These are phyloP conservation scores for Alternaria gaisen DNA, from an alignment of 2,329 filamentous ascomycete genomes.

Conservation along the genomic window DNA sequence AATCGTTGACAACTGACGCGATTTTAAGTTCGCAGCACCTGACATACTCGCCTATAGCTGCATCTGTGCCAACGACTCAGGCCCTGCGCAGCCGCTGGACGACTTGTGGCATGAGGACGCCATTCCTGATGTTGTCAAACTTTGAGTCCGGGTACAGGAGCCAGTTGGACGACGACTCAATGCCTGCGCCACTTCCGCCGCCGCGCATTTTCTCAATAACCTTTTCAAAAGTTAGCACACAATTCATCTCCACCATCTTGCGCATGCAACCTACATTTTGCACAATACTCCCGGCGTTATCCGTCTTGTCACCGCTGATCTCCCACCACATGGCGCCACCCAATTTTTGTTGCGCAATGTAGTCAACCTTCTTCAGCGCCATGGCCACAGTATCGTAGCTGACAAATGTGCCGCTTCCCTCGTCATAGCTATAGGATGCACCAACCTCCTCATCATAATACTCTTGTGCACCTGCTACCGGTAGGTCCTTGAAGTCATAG, in stretches of 20 bases:
- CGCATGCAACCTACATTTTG: slow-evolving; percentile 41
- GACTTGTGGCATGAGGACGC: slow-evolving; percentile 47
- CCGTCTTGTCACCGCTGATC: slow-evolving; percentile 77
- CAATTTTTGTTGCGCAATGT: slow-evolving; percentile 71
- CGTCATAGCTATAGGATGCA: slow-evolving; percentile 82
- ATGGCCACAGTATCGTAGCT: slow-evolving; percentile 77
- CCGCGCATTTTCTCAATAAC: slow-evolving; percentile 50
- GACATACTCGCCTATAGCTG: slow-evolving; percentile 1
- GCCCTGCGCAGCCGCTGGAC: not conserved
- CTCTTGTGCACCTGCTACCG: slow-evolving; percentile 72
- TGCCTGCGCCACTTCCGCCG: slow-evolving; percentile 46
- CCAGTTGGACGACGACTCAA: slow-evolving; percentile 60
- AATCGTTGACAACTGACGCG: not conserved
- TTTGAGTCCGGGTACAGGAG: slow-evolving; percentile 60
- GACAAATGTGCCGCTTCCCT: slow-evolving; percentile 70
- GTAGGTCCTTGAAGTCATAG: slow-evolving; percentile 88
- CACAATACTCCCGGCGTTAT: slow-evolving; percentile 68
- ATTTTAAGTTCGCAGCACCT: slow-evolving; percentile 5
- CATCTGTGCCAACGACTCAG: not conserved
- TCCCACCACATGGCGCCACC: slow-evolving; percentile 99
- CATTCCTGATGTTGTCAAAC: slow-evolving; percentile 60
- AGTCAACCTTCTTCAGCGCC: slow-evolving; percentile 74
- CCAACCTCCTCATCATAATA: slow-evolving; percentile 68
- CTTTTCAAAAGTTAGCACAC: slow-evolving; percentile 25
- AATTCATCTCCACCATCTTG: not conserved